These are phyloP conservation scores for Hypoxylon fragiforme DNA, from an alignment of 495 filamentous ascomycete species.

Conservation along the genomic window DNA sequence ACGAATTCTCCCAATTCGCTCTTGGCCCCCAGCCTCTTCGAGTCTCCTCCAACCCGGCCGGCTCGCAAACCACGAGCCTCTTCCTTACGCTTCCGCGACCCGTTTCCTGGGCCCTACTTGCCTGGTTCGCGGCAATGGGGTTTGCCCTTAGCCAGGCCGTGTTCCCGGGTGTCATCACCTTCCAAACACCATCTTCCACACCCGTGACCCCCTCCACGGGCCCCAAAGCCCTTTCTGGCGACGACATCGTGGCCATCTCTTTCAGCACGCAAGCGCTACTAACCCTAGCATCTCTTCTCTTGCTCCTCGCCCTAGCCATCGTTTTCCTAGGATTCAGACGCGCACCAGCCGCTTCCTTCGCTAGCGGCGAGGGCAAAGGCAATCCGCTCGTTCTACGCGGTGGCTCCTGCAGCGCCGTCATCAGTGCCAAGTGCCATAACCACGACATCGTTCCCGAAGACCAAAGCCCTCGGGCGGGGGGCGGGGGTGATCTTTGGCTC, in stretches of 20 bases:
- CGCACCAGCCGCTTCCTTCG: constrained; percentile 33
- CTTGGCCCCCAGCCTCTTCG: constrained; percentile 38
- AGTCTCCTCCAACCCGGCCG: constrained; percentile 39
- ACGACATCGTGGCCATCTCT: constrained; percentile 28
- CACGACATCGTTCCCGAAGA: constrained; percentile 5
- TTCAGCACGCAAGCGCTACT: constrained; percentile 43
- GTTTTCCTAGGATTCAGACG: constrained; percentile 39
- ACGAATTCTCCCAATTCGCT: constrained; percentile 49
- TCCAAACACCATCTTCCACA: background rate
- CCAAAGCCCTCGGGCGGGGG: background rate
- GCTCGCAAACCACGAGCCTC: constrained; percentile 42
- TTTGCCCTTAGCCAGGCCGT: constrained; percentile 45
- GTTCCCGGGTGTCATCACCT: constrained; percentile 33
- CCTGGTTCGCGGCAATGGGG: constrained; percentile 41
- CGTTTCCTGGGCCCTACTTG: constrained; percentile 41
- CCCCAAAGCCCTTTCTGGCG: background rate
- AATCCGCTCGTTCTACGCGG: constrained; percentile 47
- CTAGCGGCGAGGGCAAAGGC: constrained; percentile 37
- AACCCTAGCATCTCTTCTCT: constrained; percentile 28
- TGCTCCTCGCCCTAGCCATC: constrained; percentile 36
- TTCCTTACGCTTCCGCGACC: constrained; percentile 48
- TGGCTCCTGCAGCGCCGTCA: constrained; percentile 47
- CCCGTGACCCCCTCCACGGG: background rate
- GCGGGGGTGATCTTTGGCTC: constrained; percentile 34
- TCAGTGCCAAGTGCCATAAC: constrained; percentile 47